Evolutionary conservation across 2,329 filamentous ascomycete genomes (phyloP).

Genomic region (Ceratocystis albifundus): DNA sequence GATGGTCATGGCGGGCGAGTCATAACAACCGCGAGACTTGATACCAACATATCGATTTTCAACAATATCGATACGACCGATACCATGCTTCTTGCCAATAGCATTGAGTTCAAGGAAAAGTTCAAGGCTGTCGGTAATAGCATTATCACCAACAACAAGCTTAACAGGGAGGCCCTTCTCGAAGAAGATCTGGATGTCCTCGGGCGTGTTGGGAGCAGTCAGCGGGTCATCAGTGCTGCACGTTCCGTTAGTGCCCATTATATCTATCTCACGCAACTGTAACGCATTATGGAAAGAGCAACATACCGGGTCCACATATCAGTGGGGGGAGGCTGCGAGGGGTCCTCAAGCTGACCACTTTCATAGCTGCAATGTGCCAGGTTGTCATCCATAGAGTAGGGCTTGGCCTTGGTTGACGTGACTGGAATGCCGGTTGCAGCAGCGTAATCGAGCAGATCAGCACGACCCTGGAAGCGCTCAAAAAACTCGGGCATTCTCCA

Average conservation of each 20-base stretch:
- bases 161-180: slow-evolving; percentile 56
- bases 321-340: slow-evolving; percentile 47
- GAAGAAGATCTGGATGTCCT: slow-evolving; percentile 55
- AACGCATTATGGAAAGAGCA: background rate
- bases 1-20: slow-evolving; percentile 27
- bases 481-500: slow-evolving; percentile 62
- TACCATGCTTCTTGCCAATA: slow-evolving; percentile 52
- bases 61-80: slow-evolving; percentile 50
- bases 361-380: slow-evolving; percentile 70
- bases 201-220: slow-evolving; percentile 51
- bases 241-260: slow-evolving; percentile 20
- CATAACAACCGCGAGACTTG: slow-evolving; percentile 40
- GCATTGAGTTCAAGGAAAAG: slow-evolving; percentile 54
- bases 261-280: background rate
- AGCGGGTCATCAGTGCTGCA: slow-evolving; percentile 42
- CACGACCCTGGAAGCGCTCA: slow-evolving; percentile 57
- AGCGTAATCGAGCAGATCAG: slow-evolving; percentile 63
- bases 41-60: slow-evolving; percentile 38
- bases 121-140: slow-evolving; percentile 50
- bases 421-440: slow-evolving; percentile 56
- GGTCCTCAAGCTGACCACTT: slow-evolving; percentile 57
- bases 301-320: slow-evolving; percentile 53
- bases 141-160: slow-evolving; percentile 45
- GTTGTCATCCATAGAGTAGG: slow-evolving; percentile 56
- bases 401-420: slow-evolving; percentile 59